Base-by-base conservation (phyloP, 1,139 yeast genomes). In the Candida frijolesensis region DNA sequence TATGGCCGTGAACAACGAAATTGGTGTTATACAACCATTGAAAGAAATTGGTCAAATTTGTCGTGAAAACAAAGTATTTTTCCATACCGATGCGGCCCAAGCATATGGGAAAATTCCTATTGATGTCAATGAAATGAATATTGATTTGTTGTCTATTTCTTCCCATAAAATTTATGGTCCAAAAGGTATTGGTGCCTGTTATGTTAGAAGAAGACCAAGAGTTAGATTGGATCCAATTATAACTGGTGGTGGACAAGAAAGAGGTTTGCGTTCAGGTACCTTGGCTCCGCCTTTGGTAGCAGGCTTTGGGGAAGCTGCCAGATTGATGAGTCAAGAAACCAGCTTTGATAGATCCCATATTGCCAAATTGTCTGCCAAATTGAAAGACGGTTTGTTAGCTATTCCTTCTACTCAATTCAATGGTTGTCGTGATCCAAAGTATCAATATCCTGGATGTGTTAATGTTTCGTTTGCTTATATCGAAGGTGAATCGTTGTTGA, bases 41-140 rank as follows among this genome's bases (percentile, higher is more conserved):
- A 95, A 89, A 63, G 97, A 91, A 68, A 95, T 94, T 62, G 99
- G 99, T 47, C 72, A 78, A 54, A 79, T 94, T 54, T 94, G 99
- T 72, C 83, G 94, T 59, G 81, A 83, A 60, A 78, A 89, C 66
- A 94, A 95, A 75, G 86, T 94, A 39, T 94, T 91, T 64, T 94
- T 95, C 85, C 99, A 94, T 71, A 87, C 98, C n/a, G 99, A 94
- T 67, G 96, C 89, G 51, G 99, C 99, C 16, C 99, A 94, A 72
- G 99, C 97, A 3, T 89, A 84, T 65, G 99, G 99, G 57, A 95
- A 95, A 70, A 82, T 95, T 51, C 90, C 91, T 47, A 74, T 94
- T 51, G 97, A 94, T 64, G 99, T 94, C 54, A 91, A 95, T 73
- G 89, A 86, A 60, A 83, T 86, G 87, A 91, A 94, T 67, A 89